Evolutionary conservation across 2,329 filamentous ascomycete genomes (phyloP), one percentile per base, ranked within the genome.

Genomic region (Lasiodiplodia sp.): DNA sequence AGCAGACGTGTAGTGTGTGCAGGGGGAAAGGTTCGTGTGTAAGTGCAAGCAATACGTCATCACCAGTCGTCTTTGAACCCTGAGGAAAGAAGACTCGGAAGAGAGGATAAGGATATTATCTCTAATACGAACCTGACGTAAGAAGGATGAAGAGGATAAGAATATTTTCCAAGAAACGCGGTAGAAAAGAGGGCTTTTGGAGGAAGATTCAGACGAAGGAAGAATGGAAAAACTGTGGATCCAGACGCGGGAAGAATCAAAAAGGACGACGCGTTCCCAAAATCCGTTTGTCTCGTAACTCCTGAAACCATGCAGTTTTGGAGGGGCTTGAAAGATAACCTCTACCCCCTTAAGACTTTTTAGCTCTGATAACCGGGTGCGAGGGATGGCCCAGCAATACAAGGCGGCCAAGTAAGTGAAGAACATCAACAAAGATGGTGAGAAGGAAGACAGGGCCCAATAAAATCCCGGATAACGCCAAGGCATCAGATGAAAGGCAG

Each of bases 51-150:
- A 64, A 38, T 64, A 64, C 18, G 31, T 64, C 40, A 64, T 64
- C 60, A 64, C 60, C 60, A 52, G 37, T 52, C 47, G 18, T 57
- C 11, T 37, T 44, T 28, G 18, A 38, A 38, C 18, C 52, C n/a
- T 21, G 44, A 47, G 44, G 31, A 66, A 25, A 51, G 49, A 37
- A 67, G 21, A 58, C 55, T 21, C 28, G 38, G 49, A 25, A 21
- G 23, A 18, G 37, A 47, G 44, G 44, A 67, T 56, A 56, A 56
- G 28, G n/a, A 66, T 67, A 55, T 57, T 34, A 67, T 58, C 53
- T 51, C 65, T 49, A 52, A 47, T 60, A 38, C 23, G 53, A n/a
- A 60, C 40, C 51, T 37, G 18, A 28, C n/a, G 49, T 25, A 51
- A 25, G 28, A 21, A 37, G 38, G 47, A 56, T 21, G 44, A n/a